Evolutionary conservation across 257 asterid species (phyloP).

Genomic region (Solanum habrochaites): DNA sequence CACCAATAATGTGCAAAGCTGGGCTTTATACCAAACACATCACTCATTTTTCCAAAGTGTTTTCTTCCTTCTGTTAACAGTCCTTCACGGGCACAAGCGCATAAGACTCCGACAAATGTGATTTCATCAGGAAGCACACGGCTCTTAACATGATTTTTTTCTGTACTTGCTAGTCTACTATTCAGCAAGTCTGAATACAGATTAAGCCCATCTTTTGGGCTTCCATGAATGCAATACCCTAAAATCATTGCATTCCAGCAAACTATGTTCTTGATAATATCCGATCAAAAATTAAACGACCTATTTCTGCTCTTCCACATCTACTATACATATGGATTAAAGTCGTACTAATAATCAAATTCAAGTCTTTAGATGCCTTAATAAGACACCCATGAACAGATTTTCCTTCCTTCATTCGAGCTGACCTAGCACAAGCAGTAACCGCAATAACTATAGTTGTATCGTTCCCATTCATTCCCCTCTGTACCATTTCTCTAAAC

Average conservation of each 20-base stretch:
- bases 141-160: background rate
- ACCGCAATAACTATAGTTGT: constrained; percentile 41
- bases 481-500: constrained; percentile 45
- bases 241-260: constrained; percentile 1
- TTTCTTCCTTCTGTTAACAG: constrained; percentile 32
- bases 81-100: constrained; percentile 61
- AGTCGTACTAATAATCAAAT: constrained; percentile 39
- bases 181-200: constrained; percentile 33
- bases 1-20: constrained; percentile 75
- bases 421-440: constrained; percentile 70
- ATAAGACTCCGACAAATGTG: constrained; percentile 57
- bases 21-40: constrained; percentile 30
- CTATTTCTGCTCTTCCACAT: background rate
- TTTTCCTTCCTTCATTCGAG: constrained; percentile 58
- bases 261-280: constrained; percentile 30
- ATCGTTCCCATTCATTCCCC: constrained; percentile 22
- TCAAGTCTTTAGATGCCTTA: constrained; percentile 14
- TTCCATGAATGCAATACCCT: background rate
- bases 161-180: background rate
- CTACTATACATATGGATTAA: constrained; percentile 22
- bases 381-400: constrained; percentile 54
- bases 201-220: constrained; percentile 36
- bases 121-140: constrained; percentile 41
- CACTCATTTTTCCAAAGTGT: constrained; percentile 40
- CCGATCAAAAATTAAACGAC: constrained; percentile 33